These are phyloP conservation scores for Chrysanthemum seticuspe DNA, from an alignment of 129 eudicot genomes.

Conservation along the genomic window DNA sequence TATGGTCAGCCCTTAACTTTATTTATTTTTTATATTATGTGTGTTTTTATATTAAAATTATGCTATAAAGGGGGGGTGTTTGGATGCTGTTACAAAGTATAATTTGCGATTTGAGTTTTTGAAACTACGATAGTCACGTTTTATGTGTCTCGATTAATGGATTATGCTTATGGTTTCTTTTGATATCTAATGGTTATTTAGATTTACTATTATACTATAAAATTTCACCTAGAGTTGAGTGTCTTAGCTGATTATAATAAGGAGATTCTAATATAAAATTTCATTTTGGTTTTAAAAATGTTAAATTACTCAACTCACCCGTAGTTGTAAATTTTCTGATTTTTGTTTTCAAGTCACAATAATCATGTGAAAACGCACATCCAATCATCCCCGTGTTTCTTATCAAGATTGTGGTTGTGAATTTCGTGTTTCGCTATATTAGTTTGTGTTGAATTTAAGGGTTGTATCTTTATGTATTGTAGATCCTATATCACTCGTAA, in stretches of 20 bases:
- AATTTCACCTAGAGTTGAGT: too few relatives aligned
- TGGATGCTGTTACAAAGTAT: not conserved
- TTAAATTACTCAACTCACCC: too few relatives aligned
- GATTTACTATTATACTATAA: too few relatives aligned
- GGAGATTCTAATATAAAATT: too few relatives aligned
- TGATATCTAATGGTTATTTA: too few relatives aligned
- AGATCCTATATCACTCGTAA: conserved; percentile 91
- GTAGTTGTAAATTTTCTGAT: too few relatives aligned
- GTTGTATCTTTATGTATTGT: conserved; percentile 25
- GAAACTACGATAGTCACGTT: not conserved
- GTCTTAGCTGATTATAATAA: too few relatives aligned
- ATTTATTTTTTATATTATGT: conserved; percentile 9
- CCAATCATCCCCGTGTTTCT: not conserved
- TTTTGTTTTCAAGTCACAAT: too few relatives aligned
- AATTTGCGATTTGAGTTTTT: conserved; percentile 5
- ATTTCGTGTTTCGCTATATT: not conserved
- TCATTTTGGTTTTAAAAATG: too few relatives aligned
- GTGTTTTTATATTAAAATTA: not conserved
- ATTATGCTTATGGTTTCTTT: not conserved
- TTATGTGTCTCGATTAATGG: not conserved
- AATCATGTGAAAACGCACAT: not conserved
- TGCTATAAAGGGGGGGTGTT: conserved; percentile 11
- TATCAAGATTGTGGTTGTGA: too few relatives aligned
- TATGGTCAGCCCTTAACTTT: conserved; percentile 51
- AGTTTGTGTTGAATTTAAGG: not conserved